Evolutionary conservation across 2,329 filamentous ascomycete genomes (phyloP), one percentile per base, ranked within the genome.

Genomic region (Penicillium sclerotigenum): DNA sequence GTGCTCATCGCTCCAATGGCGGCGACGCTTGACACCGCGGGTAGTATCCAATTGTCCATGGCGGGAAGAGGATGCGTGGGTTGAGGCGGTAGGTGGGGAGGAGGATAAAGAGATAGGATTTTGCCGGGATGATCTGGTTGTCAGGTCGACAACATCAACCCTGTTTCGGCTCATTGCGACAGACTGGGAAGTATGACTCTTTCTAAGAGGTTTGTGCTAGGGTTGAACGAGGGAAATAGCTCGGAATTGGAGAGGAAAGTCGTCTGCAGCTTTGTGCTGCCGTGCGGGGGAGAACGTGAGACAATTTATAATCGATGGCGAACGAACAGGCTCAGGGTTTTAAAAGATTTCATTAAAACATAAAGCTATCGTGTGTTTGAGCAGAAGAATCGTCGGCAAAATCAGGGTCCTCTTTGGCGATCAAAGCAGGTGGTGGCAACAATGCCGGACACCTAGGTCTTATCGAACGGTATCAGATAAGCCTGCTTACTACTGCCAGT

Each of bases 21-120:
- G 28, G 14, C 56, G 55, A 29, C 64, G 63, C 47, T 66, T 66
- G 11, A 49, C 16, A 4, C 61, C 61, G 7, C 48, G 49, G 22
- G 48, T 8, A 29, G 13, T 4, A 34, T 8, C 9, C 4, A 16
- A 20, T 5, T 54, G 33, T n/a, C 4, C 26, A 26, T n/a, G 28
- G 20, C 10, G 31, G 24, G 34, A 31, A 8, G 46, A 55, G 5
- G 55, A 13, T 10, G 52, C 45, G 2, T 40, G 24, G 5, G 45
- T 37, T 7, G 42, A 31, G 11, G 38, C 22, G 20, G 29, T 20
- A 18, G 29, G 38, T 4, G 59, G 59, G 24, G 49, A 40, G n/a
- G 47, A 53, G 36, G 47, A 22, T 11, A 42, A n/a, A n/a, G 28
- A 14, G 18, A 42, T 49, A 9, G 46, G 36, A 7, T 22, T 53